Conservation (phyloP, 2,329 filamentous ascomycete species). For the Fusarium dlaminii region DNA sequence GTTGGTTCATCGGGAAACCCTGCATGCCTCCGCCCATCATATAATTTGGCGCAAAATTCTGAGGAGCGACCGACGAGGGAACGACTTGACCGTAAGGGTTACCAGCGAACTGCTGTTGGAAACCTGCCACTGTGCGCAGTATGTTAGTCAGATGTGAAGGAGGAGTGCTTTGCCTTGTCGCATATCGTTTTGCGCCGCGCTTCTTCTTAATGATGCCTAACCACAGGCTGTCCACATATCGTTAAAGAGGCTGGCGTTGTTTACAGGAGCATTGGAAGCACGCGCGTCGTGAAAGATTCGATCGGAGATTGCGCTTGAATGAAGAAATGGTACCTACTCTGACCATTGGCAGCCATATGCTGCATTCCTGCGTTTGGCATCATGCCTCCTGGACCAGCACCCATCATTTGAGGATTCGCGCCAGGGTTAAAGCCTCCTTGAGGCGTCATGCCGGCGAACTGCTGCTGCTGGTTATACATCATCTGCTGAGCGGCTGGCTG, state of each 20-base stretch:
- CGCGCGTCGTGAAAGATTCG: conserved; percentile 3
- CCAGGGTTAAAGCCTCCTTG: conserved; percentile 61
- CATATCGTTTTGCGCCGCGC: conserved; percentile 31
- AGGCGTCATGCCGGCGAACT: conserved; percentile 63
- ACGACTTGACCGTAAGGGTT: conserved; percentile 66
- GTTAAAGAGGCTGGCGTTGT: neutral
- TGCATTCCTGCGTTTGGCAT: conserved; percentile 70
- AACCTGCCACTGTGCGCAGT: conserved; percentile 61
- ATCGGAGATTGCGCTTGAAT: conserved; percentile 33
- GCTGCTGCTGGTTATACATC: conserved; percentile 68
- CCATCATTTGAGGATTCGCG: conserved; percentile 66
- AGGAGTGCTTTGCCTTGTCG: conserved; percentile 11
- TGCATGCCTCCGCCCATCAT: conserved; percentile 66
- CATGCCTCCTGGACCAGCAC: conserved; percentile 65
- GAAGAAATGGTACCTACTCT: conserved; percentile 59
- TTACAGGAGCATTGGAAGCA: neutral
- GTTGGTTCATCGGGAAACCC: conserved; percentile 65
- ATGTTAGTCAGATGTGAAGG: conserved; percentile 16
- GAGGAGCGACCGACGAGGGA: conserved; percentile 59
- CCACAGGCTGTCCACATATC: neutral
- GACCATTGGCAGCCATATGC: conserved; percentile 67
- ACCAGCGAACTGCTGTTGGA: conserved; percentile 66
- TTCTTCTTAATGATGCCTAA: neutral
- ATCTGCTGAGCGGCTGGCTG: conserved; percentile 59
- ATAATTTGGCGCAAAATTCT: conserved; percentile 59